Base-by-base conservation (phyloP, 805 yeast species). In the Metschnikowia matae region DNA sequence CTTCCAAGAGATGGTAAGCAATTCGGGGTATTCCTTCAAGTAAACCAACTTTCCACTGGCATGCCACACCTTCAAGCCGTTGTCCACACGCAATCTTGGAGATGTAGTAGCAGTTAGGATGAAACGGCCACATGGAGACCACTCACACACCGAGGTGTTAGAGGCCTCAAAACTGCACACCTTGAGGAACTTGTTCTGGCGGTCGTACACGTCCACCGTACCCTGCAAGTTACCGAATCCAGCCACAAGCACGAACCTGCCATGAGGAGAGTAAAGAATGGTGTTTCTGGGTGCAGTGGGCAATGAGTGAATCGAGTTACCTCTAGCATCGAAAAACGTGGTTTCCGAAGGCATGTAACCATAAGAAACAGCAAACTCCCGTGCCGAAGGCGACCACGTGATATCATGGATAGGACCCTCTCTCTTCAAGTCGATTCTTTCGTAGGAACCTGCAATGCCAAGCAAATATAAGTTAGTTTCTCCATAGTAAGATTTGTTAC, bases 171-270 rank as follows among this genome's bases (percentile, higher is more conserved):
- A 86, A 17, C 88, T 78, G 18, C 90, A 77, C 48, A 94, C 81
- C 67, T 88, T 87, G 49, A 77, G 71, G 67, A 90, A 92, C 68
- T 87, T 86, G 64, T 85, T 83, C 67, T 84, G 89, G 65, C 97
- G 87, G 73, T 94, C 99, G 65, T 90, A 84, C 54, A 94, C 85
- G 66, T 95, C 98, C 51, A 94, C 95, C 14, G 91, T 83, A 54
- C 99, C 99, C 73, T 92, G 97, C 66, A 94, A 80, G 69, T 94
- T 94, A 61, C 99, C 99, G 70, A 94, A 94, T 3, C 99, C 99
- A 8, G 97, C 98, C 54, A 91, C 92, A 53, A 94, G 75, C 45
- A 95, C 84, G 62, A 83, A 92, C 60, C 88, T 82, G 36, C 95
- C 97, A 63, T 91, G 96, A 6, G 99, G 99, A 7, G 98, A 90